phyloP scores from a whole-genome alignment of 805 yeast species.

The Tetrapisispora phaffii region DNA sequence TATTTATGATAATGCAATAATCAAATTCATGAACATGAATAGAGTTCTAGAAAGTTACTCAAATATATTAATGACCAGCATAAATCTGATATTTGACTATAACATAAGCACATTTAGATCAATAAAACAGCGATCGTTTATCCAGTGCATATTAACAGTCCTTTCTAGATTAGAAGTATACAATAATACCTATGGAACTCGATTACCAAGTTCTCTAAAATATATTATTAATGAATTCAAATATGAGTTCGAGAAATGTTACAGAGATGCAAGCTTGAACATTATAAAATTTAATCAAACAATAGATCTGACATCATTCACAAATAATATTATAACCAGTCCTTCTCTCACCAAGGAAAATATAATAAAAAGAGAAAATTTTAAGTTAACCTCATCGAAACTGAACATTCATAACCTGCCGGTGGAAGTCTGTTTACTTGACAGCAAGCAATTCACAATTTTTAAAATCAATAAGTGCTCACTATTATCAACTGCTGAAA shows the following conservation, averaged over 20 bases:
- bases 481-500: slow-evolving; percentile 5
- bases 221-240: background rate
- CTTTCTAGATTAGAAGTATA: background rate
- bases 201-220: background rate
- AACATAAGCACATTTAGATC: background rate
- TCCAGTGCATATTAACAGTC: background rate
- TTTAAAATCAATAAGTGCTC: slow-evolving; percentile 19
- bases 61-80: background rate
- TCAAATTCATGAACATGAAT: background rate
- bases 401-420: slow-evolving; percentile 10
- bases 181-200: background rate
- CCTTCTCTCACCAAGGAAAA: slow-evolving; percentile 12
- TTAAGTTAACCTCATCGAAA: slow-evolving; percentile 14
- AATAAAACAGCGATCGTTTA: background rate
- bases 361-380: slow-evolving; percentile 15
- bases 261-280: slow-evolving; percentile 7
- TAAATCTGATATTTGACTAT: slow-evolving; percentile 1
- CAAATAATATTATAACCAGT: slow-evolving; percentile 10
- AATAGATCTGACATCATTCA: slow-evolving; percentile 17
- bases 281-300: slow-evolving; percentile 17
- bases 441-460: slow-evolving; percentile 21
- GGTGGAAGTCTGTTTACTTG: slow-evolving; percentile 21
- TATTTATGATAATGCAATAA: background rate
- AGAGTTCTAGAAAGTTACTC: background rate
- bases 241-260: slow-evolving; percentile 6